Percentiles rank a stretch among this genome's conserved stretches.
Conservation (phyloP, 192 early-diverging fungal genomes). For the Coemansia sp. region DNA sequence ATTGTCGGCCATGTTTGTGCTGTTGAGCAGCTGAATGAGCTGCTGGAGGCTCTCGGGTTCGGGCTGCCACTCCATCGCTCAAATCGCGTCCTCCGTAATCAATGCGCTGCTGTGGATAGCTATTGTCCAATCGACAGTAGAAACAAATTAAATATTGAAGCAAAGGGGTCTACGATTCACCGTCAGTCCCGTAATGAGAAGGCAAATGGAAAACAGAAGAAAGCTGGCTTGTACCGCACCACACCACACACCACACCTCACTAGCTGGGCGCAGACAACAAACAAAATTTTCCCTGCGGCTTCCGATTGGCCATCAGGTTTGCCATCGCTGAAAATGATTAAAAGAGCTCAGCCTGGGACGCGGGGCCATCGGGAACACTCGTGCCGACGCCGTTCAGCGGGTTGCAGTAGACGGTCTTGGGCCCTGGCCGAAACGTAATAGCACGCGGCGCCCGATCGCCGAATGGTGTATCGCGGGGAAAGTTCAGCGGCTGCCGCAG, state of each 20-base stretch:
- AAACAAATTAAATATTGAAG: too few species aligned
- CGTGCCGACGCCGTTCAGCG: constrained; percentile 16
- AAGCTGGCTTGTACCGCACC: too few species aligned
- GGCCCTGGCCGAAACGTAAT: constrained; percentile 33
- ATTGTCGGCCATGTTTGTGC: constrained; percentile 68
- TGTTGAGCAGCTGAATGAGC: constrained; percentile 70
- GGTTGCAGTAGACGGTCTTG: constrained; percentile 36
- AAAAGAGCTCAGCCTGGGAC: constrained; percentile 4
- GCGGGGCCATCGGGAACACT: constrained; percentile 35
- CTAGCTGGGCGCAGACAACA: background rate
- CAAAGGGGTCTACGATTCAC: too few species aligned
- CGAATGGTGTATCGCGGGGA: constrained; percentile 24
- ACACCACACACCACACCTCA: too few species aligned
- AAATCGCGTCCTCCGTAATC: background rate
- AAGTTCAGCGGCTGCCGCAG: constrained; percentile 19
- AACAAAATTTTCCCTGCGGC: constrained; percentile 7
- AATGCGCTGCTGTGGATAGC: background rate
- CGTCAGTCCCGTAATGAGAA: too few species aligned
- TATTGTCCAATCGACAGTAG: too few species aligned
- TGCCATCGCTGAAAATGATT: background rate
- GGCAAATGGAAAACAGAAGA: too few species aligned
- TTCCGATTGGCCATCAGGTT: background rate
- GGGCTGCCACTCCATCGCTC: constrained; percentile 66
- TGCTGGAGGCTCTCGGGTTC: constrained; percentile 72
- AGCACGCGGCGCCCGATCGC: background rate